Base-by-base conservation (phyloP, 1,284 basidiomycete genomes). In the Cronartium ribicola region DNA sequence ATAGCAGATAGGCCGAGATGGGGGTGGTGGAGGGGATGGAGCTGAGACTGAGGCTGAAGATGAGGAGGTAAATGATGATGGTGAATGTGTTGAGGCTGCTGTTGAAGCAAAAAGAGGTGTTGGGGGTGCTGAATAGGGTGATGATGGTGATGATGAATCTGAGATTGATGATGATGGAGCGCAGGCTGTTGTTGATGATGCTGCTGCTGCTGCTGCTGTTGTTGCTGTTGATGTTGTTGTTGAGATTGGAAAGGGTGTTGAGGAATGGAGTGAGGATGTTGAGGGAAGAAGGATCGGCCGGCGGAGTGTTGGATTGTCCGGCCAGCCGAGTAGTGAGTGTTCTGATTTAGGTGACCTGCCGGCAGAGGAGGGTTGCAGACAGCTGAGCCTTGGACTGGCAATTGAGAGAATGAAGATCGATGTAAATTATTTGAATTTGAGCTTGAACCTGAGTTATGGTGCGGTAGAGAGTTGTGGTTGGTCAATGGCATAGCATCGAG, bases 241-340 rank as follows among this genome's bases (percentile, higher is more conserved):
- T 17, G 59, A n/a, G 59, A 36, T 61, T 17, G 59, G 2, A 29
- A 51, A 36, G 65, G 13, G 39, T 5, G 20, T 64, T 59, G 22
- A 36, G 8, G 41, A 37, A 29, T 36, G 20, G 68, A 62, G 5
- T 70, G 60, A 55, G 22, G 60, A 63, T 64, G 60, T 11, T 46
- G 60, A 41, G 46, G 60, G 20, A 17, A 40, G 29, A 55, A 55
- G 14, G 10, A 29, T 7, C 10, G 51, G 29, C 29, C 29, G 13
- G 17, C 17, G 22, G 17, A 5, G 13, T 10, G 48, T n/a, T 55
- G 51, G 10, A 29, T 29, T 29, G 29, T 29, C 29, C 29, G 29
- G 29, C 29, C 29, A 29, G 29, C 29, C 29, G 29, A 29, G 29
- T 55, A 29, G 17, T 55, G 7, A 4, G n/a, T n/a, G 51, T 55